phyloP scores from a whole-genome alignment of 2,329 filamentous ascomycete species.

The Juglanconis oblonga region DNA sequence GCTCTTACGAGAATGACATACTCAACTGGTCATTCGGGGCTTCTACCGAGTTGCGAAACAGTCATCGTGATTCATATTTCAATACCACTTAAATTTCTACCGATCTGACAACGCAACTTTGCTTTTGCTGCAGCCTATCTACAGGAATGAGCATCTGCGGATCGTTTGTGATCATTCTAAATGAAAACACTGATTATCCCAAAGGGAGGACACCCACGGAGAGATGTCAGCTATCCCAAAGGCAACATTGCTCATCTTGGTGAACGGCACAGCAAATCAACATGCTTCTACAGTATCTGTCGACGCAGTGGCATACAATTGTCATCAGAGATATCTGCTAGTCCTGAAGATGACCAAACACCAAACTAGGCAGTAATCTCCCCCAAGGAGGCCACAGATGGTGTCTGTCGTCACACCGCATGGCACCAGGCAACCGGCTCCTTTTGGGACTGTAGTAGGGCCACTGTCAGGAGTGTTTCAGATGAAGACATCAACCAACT shows the following conservation, averaged over 20 bases:
- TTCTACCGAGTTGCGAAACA: too few species aligned
- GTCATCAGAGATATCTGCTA: not conserved
- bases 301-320: not conserved
- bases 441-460: not conserved
- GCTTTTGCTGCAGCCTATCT: too few species aligned
- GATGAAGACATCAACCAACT: not conserved
- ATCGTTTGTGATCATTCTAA: too few species aligned
- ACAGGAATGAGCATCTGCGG: too few species aligned
- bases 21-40: not conserved
- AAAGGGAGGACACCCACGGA: not conserved
- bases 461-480: not conserved
- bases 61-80: too few species aligned
- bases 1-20: not conserved
- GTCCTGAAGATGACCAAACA: not conserved
- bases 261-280: not conserved
- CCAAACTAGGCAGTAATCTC: not conserved
- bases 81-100: too few species aligned
- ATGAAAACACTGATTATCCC: not conserved
- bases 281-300: not conserved
- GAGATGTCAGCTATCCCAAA: not conserved
- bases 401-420: not conserved
- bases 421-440: constrained; percentile 1
- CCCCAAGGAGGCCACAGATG: too few species aligned
- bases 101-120: too few species aligned
- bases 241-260: not conserved